Percentiles rank a stretch among this genome's conserved stretches.
Conservation (phyloP, 2,329 filamentous ascomycete species). For the Lachnellula hyalina region DNA sequence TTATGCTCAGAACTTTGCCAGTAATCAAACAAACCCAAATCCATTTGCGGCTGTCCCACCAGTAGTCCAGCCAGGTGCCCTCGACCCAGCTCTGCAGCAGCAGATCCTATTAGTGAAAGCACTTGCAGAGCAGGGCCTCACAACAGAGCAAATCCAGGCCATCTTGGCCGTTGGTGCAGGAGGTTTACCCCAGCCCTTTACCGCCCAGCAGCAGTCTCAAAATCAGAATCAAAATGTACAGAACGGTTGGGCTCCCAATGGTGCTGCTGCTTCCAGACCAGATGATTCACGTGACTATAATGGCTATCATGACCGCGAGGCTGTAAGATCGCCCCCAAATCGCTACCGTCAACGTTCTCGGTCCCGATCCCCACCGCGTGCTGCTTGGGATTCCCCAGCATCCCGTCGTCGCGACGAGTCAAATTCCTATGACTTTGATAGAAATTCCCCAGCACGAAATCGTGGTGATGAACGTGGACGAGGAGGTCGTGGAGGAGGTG, state of each 20-base stretch:
- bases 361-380: constrained; percentile 73
- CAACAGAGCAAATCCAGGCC: constrained; percentile 64
- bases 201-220: constrained; percentile 22
- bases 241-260: constrained; percentile 36
- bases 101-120: constrained; percentile 72
- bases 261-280: constrained; percentile 12
- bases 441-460: constrained; percentile 58
- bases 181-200: constrained; percentile 25
- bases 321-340: constrained; percentile 55
- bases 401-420: constrained; percentile 40
- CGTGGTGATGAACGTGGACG: constrained; percentile 51
- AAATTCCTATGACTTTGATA: constrained; percentile 62
- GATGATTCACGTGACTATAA: constrained; percentile 49
- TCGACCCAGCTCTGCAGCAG: constrained; percentile 55
- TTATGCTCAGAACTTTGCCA: constrained; percentile 34
- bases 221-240: constrained; percentile 32
- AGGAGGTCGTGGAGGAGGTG: constrained; percentile 41
- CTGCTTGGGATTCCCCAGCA: constrained; percentile 53
- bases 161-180: constrained; percentile 39
- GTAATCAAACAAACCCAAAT: constrained; percentile 32
- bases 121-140: constrained; percentile 68
- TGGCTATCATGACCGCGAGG: constrained; percentile 46
- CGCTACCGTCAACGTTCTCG: constrained; percentile 59
- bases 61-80: constrained; percentile 33
- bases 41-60: constrained; percentile 34